Evolutionary conservation across 768 basidiomycete species (phyloP), one percentile per base, ranked within the genome.

Genomic region (Fistulinella prunicolor): DNA sequence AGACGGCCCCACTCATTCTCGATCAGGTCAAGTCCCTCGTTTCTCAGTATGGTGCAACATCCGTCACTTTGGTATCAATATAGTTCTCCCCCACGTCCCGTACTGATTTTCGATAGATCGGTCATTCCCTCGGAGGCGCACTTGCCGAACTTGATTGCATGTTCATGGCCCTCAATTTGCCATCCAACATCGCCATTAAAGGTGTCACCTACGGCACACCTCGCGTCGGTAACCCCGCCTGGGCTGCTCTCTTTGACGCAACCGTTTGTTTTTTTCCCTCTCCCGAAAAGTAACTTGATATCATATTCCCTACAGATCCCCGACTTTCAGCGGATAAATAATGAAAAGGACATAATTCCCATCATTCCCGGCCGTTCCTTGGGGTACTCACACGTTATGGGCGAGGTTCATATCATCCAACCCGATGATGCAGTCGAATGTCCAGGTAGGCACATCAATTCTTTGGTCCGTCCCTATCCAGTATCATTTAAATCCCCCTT

Each of bases 111-210:
- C n/a, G 3, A 37, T 20, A 50, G 73, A 62, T 79, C 26, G 76
- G 77, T 2, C 77, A 78, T 54, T 79, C 77, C 30, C 72, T 80
- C 16, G 78, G 79, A 30, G 78, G 75, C 30, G 78, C 77, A 16
- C 64, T 81, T 28, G 76, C 77, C 3, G 72, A 77, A 57, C 74
- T 81, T 10, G 73, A 78, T 38, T 72, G 77, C 14, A 53, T 80
- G 20, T 76, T 72, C 61, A 66, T 81, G 43, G 63, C 70, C 0
- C 61, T 79, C 47, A 74, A 77, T 51, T 64, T 81, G n/a, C 76
- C 77, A 3, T 53, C 70, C 14, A 52, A 54, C 23, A 68, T 71
- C 21, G 38, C 51, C 26, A 52, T 69, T 38, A 64, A 60, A 48
- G 69, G 64, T 10, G 57, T 69, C 26, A 67, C 65, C 16, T 70